Percentiles rank a stretch among this genome's conserved stretches.
Conservation (phyloP, 2,329 filamentous ascomycete genomes). For the Colletotrichum zoysiae region DNA sequence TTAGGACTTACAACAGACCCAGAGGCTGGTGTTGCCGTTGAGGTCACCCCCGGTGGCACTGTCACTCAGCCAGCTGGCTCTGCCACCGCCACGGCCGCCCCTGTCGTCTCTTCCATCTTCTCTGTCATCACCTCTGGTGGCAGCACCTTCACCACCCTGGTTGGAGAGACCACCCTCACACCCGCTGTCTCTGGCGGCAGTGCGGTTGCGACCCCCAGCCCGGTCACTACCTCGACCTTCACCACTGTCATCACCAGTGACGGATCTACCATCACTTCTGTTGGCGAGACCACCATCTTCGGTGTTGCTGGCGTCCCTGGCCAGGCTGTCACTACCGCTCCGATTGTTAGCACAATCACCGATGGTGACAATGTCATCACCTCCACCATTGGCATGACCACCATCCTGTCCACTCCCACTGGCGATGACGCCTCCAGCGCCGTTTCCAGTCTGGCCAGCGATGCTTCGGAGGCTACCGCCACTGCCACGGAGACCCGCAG, state of each 20-base stretch:
- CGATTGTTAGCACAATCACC: slow-evolving; percentile 40
- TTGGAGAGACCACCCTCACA: slow-evolving; percentile 43
- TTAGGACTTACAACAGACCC: neutral
- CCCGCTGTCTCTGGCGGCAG: slow-evolving; percentile 13
- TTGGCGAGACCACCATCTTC: slow-evolving; percentile 48
- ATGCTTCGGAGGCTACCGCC: slow-evolving; percentile 34
- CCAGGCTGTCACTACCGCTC: slow-evolving; percentile 32
- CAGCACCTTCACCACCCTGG: slow-evolving; percentile 53
- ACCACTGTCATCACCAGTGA: slow-evolving; percentile 44
- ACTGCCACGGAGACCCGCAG: slow-evolving; percentile 26
- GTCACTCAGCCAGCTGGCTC: slow-evolving; percentile 1
- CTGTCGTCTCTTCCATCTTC: slow-evolving; percentile 36
- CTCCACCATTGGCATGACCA: slow-evolving; percentile 44
- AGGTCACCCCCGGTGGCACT: slow-evolving; percentile 47
- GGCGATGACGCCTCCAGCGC: slow-evolving; percentile 44
- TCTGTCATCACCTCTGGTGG: slow-evolving; percentile 49
- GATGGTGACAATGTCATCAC: slow-evolving; percentile 23
- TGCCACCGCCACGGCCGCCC: slow-evolving; percentile 28
- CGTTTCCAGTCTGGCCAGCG: slow-evolving; percentile 43
- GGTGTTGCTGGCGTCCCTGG: slow-evolving; percentile 32
- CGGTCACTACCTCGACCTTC: slow-evolving; percentile 51
- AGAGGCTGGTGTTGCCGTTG: slow-evolving; percentile 33
- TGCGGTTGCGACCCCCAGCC: slow-evolving; percentile 41
- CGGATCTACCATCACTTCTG: slow-evolving; percentile 45
- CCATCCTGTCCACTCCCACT: slow-evolving; percentile 44